Evolutionary conservation across 805 yeast species (phyloP).

Genomic region (Candida morakotiae): DNA sequence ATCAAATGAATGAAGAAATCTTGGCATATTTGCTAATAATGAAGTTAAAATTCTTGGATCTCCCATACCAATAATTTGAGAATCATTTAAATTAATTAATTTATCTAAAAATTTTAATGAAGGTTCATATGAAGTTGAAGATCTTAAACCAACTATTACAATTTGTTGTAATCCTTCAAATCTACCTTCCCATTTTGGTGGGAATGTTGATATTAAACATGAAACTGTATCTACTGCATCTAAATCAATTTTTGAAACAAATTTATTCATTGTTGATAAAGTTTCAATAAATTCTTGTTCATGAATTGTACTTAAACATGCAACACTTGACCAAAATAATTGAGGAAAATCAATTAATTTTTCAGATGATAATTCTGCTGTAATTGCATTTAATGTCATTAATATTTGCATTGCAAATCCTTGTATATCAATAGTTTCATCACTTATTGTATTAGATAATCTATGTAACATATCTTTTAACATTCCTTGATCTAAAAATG

Average conservation of each 20-base stretch:
- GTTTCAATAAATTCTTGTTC: slow-evolving; percentile 92
- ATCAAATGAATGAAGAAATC: slow-evolving; percentile 80
- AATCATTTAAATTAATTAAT: slow-evolving; percentile 60
- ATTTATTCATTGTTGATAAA: slow-evolving; percentile 73
- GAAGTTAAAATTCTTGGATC: slow-evolving; percentile 68
- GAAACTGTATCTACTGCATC: slow-evolving; percentile 83
- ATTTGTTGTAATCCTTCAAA: slow-evolving; percentile 84
- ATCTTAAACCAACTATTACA: slow-evolving; percentile 78
- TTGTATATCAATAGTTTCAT: slow-evolving; percentile 83
- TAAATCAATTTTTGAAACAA: slow-evolving; percentile 80
- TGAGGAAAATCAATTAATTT: slow-evolving; percentile 86
- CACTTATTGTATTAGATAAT: slow-evolving; percentile 88
- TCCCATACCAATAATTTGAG: slow-evolving; percentile 73
- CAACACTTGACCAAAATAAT: slow-evolving; percentile 92
- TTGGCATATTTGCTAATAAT: slow-evolving; percentile 73
- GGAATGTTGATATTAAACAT: slow-evolving; percentile 80
- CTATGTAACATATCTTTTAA: slow-evolving; percentile 91
- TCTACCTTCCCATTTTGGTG: slow-evolving; percentile 92
- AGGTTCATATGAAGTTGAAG: slow-evolving; percentile 74
- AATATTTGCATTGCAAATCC: slow-evolving; percentile 96
- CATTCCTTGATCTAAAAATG: slow-evolving; percentile 82
- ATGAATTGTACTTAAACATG: slow-evolving; percentile 83
- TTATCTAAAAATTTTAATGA: slow-evolving; percentile 71
- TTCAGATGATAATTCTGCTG: slow-evolving; percentile 77
- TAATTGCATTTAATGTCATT: slow-evolving; percentile 91